A percentile compares a stretch with the other conserved stretches of the same genome.
These are phyloP conservation scores for Bombardia bombarda DNA, from an alignment of 495 filamentous ascomycete species.

Conservation along the genomic window DNA sequence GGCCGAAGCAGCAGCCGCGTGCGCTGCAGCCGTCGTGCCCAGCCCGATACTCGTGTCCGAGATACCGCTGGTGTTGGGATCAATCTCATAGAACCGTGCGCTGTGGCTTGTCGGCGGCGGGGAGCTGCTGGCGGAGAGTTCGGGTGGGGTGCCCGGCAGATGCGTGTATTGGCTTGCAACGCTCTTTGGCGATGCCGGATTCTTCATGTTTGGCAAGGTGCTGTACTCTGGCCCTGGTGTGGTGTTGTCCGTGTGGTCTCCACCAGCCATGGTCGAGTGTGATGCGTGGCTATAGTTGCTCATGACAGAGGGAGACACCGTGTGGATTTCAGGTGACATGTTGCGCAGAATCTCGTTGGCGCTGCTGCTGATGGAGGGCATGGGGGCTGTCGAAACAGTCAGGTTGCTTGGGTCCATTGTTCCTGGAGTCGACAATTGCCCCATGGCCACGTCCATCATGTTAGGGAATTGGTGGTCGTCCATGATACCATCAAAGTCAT, in stretches of 20 bases:
- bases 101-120: slow-evolving; percentile 27
- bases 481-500: slow-evolving; percentile 32
- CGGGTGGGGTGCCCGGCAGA: slow-evolving; percentile 19
- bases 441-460: slow-evolving; percentile 36
- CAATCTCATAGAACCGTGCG: slow-evolving; percentile 35
- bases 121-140: slow-evolving; percentile 37
- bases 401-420: slow-evolving; percentile 34
- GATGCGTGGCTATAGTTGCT: slow-evolving; percentile 18
- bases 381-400: slow-evolving; percentile 29
- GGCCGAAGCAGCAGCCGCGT: slow-evolving; percentile 12
- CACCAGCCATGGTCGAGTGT: background rate
- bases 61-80: slow-evolving; percentile 20
- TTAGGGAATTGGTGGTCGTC: slow-evolving; percentile 33
- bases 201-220: slow-evolving; percentile 6
- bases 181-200: slow-evolving; percentile 40
- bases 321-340: slow-evolving; percentile 15
- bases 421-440: slow-evolving; percentile 11
- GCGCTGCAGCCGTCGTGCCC: slow-evolving; percentile 24
- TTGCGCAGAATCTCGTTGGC: too few species aligned
- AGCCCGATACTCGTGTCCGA: slow-evolving; percentile 23
- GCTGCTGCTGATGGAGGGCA: slow-evolving; percentile 24
- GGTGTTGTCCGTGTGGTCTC: background rate
- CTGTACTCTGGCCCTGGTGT: slow-evolving; percentile 12
- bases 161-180: slow-evolving; percentile 23
- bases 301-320: slow-evolving; percentile 26